phyloP scores from a whole-genome alignment of 805 yeast genomes.

The Zygosaccharomyces rouxii region DNA sequence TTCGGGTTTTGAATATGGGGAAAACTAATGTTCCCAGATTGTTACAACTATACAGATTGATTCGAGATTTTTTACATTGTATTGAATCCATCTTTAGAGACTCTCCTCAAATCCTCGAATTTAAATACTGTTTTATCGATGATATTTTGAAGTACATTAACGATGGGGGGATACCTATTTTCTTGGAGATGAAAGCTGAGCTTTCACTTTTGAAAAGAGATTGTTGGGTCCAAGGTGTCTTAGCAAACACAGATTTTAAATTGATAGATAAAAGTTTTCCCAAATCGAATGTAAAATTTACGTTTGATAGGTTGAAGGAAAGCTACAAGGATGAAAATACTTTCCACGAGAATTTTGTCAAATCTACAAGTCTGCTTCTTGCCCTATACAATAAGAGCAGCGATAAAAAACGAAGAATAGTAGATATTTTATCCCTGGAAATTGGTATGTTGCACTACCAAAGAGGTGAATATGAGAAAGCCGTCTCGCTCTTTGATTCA shows the following conservation, averaged over 20 bases:
- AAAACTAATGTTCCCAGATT: constrained; percentile 9
- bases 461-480: constrained; percentile 50
- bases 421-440: constrained; percentile 73
- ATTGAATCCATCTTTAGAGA: constrained; percentile 13
- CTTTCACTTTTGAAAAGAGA: constrained; percentile 39
- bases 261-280: constrained; percentile 16
- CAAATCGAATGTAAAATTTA: constrained; percentile 4
- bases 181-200: constrained; percentile 39
- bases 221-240: constrained; percentile 34
- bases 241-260: constrained; percentile 12
- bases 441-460: constrained; percentile 67
- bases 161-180: constrained; percentile 3
- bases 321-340: constrained; percentile 19
- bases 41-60: constrained; percentile 14
- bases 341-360: constrained; percentile 40
- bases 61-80: constrained; percentile 16
- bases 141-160: constrained; percentile 14
- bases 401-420: constrained; percentile 51
- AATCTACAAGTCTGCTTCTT: constrained; percentile 44
- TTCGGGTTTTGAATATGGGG: constrained; percentile 17
- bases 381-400: constrained; percentile 18
- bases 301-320: constrained; percentile 12
- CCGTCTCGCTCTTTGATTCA: constrained; percentile 59
- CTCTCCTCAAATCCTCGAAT: constrained; percentile 18
- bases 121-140: constrained; percentile 22